A percentile compares a stretch with the other conserved stretches of the same genome.
Evolutionary conservation across 768 basidiomycete species (phyloP).

Genomic region (Polyporus arcularius): DNA sequence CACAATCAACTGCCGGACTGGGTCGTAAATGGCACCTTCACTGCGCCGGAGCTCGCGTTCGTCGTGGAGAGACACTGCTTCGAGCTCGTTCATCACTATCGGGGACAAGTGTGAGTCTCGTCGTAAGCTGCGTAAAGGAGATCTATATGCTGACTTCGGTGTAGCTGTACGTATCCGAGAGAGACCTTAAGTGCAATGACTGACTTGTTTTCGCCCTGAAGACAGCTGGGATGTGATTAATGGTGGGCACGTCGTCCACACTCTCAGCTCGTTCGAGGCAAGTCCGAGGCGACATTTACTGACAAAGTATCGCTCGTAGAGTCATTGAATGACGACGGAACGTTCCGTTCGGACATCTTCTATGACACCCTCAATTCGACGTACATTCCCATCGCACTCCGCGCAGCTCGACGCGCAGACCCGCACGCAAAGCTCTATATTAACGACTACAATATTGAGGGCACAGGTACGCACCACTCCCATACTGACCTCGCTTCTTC

Average conservation of each 20-base stretch:
- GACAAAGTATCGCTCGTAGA: conserved; percentile 23
- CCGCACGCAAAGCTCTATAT: conserved; percentile 58
- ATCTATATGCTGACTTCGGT: neutral
- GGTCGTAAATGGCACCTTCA: conserved; percentile 45
- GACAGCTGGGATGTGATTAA: conserved; percentile 59
- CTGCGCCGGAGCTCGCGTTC: conserved; percentile 32
- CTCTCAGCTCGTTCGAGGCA: neutral
- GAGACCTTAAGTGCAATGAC: neutral
- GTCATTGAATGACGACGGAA: conserved; percentile 61
- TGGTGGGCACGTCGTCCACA: conserved; percentile 25
- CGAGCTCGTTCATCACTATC: conserved; percentile 51
- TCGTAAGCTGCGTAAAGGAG: neutral
- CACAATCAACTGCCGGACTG: conserved; percentile 53
- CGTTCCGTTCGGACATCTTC: conserved; percentile 52
- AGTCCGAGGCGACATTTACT: neutral
- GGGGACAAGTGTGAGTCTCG: conserved; percentile 47
- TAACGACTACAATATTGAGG: conserved; percentile 38
- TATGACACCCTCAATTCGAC: conserved; percentile 46
- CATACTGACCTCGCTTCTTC: neutral
- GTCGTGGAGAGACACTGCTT: conserved; percentile 51
- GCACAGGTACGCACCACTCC: conserved; percentile 19
- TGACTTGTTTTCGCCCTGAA: conserved; percentile 11
- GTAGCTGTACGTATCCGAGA: conserved; percentile 17
- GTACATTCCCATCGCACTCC: conserved; percentile 52
- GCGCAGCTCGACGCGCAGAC: conserved; percentile 54